Evolutionary conservation across 495 filamentous ascomycete species (phyloP), one percentile per base, ranked within the genome.

Genomic region (Usnea hakonensis): DNA sequence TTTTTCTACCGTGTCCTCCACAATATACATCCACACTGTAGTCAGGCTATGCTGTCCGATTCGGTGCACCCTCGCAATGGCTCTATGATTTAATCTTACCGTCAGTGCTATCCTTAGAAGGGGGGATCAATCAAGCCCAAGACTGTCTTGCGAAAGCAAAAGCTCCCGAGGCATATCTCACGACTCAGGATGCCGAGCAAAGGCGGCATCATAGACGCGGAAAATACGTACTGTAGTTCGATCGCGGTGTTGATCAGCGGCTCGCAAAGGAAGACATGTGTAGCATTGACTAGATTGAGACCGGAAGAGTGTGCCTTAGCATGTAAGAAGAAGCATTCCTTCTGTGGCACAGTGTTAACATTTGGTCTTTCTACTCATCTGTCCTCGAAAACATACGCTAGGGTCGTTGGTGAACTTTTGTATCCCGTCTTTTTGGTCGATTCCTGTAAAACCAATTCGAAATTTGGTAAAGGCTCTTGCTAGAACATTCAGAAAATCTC

Each of bases 1-100:
- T 71, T 95, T 85, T 66, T 98, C 93, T 3, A 97, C 90, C 0
- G 93, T 95, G 53, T 87, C 88, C 5, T 87, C 85, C 26, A 95
- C 81, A 2, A 96, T 81, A 71, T 98, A 98, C 73, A 96, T 88
- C 88, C 91, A 98, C 7, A 97, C 93, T 3, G 90, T 95, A 9
- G 93, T 98, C 63, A 86, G 79, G 32, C 88, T 84, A 62, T 85
- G 81, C 72, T 98, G 93, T 0, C 93, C 93, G 59, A 98, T 98
- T 41, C 93, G 83, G 71, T 98, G 90, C 0, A 98, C 91, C 54
- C 93, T 87, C 8, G 91, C 90, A 66, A 97, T 95, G 4, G 91
- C 93, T 69, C 46, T 50, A 26, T 0, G 28, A 19, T 28, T 30
- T 5, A 50, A 50, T 19, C 2, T 30, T 13, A 17, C 23, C 6